phyloP scores from a whole-genome alignment of 176 grass and related monocot species.

The Oryza glumipatula region DNA sequence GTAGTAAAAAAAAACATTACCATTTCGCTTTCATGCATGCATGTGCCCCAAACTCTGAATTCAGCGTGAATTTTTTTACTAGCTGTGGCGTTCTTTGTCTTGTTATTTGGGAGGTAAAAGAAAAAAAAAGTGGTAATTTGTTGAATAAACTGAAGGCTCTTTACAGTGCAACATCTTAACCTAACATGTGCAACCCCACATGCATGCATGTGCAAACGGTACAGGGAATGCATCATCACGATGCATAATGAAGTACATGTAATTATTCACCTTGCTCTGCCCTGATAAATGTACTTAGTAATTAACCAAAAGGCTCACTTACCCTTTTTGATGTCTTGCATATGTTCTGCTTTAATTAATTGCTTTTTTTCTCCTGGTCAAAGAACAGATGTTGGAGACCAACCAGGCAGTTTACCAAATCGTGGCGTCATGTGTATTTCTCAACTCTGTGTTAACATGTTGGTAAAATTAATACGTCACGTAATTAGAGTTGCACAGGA shows the following conservation, averaged over 20 bases:
- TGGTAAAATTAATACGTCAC: background rate
- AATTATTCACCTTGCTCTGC: background rate
- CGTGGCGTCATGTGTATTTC: background rate
- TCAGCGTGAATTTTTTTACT: background rate
- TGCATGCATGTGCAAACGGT: background rate
- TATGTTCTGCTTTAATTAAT: background rate
- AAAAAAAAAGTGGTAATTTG: background rate
- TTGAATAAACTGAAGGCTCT: slow-evolving; percentile 14
- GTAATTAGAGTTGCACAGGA: background rate
- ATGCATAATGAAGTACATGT: background rate
- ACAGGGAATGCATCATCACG: slow-evolving; percentile 18
- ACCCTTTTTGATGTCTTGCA: slow-evolving; percentile 23
- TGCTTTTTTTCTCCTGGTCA: background rate
- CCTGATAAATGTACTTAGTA: slow-evolving; percentile 24
- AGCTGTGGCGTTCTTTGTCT: background rate
- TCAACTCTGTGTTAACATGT: background rate
- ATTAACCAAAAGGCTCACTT: slow-evolving; percentile 10
- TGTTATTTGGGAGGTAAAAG: background rate
- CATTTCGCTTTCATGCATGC: background rate
- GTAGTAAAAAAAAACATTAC: background rate
- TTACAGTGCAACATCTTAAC: slow-evolving; percentile 49
- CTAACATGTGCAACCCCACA: slow-evolving; percentile 50
- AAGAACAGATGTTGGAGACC: slow-evolving; percentile 30
- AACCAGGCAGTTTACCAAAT: slow-evolving; percentile 24
- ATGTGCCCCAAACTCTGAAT: slow-evolving; percentile 6